Evolutionary conservation across 1,139 yeast species (phyloP), one percentile per base, ranked within the genome.

Genomic region (Taiozyma sp.): DNA sequence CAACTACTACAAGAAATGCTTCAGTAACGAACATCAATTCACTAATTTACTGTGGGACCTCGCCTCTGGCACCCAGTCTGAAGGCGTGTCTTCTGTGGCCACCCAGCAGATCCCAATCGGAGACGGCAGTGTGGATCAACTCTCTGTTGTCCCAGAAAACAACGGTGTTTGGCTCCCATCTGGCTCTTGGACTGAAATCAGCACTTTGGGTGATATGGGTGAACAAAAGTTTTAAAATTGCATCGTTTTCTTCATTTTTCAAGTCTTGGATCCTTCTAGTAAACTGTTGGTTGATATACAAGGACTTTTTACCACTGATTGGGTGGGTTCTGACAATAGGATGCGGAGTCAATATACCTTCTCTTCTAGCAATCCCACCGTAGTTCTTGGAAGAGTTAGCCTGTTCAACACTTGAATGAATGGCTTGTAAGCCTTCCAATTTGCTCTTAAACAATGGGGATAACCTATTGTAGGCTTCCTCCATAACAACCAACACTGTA

Each of bases 131-230:
- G 64, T 84, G 89, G 41, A 73, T 70, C 42, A 80, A 76, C 57
- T 82, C 70, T 65, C 90, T 74, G 67, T 84, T 84, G 61, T 84
- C 90, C 87, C 88, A 84, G 24, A 83, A 68, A 34, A 81, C 87
- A 34, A 84, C 83, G 16, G 87, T 81, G 47, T 74, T 69, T 40
- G 72, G 73, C 53, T 75, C 76, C 85, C 86, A 82, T 49, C 65
- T 70, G 55, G 80, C 80, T 54, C 87, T 74, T 14, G 78, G 70
- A 49, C 80, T 81, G 53, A 79, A 70, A 60, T 80, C 84, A 32
- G 75, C 66, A 19, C 70, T 55, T 10, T 43, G 46, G 47, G 76
- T 78, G 45, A 83, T 69, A 58, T 81, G 80, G 40, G 70, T 65
- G 58, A 73, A 74, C 58, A 84, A 70, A 60, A 82, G 80, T 41